Percentiles rank a stretch among this genome's conserved stretches.
These are phyloP conservation scores for Camelina laxa DNA, from an alignment of 345 rosid genomes.

Conservation along the genomic window DNA sequence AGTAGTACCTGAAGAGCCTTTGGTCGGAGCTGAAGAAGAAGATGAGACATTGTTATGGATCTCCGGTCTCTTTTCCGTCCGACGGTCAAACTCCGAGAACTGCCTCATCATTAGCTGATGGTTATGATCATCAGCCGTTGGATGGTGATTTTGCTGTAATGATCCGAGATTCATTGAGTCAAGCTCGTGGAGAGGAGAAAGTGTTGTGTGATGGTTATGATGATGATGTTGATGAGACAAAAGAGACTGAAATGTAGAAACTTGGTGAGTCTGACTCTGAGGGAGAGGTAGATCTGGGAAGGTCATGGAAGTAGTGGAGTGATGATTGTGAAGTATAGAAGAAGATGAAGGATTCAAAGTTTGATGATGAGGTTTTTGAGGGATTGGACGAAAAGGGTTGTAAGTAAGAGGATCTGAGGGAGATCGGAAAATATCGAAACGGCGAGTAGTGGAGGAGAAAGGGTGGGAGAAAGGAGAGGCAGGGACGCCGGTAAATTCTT, in stretches of 20 bases:
- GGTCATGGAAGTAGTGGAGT: slow-evolving; percentile 42
- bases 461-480: slow-evolving; percentile 74
- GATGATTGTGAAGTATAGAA: slow-evolving; percentile 31
- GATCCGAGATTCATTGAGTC: slow-evolving; percentile 30
- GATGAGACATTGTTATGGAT: slow-evolving; percentile 33
- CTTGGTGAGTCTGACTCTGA: slow-evolving; percentile 24
- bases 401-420: slow-evolving; percentile 43
- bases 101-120: slow-evolving; percentile 32
- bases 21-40: slow-evolving; percentile 47
- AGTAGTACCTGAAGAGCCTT: slow-evolving; percentile 46
- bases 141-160: slow-evolving; percentile 24
- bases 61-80: slow-evolving; percentile 52
- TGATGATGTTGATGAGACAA: slow-evolving; percentile 38
- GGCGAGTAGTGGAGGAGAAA: slow-evolving; percentile 57
- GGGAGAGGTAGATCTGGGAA: slow-evolving; percentile 46
- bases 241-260: slow-evolving; percentile 38
- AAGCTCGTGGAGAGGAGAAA: slow-evolving; percentile 30
- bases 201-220: slow-evolving; percentile 23
- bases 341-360: slow-evolving; percentile 44
- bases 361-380: slow-evolving; percentile 59
- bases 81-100: slow-evolving; percentile 55
- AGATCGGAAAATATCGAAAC: slow-evolving; percentile 68
- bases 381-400: slow-evolving; percentile 63
- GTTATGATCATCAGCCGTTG: background rate
- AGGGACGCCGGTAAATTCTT: slow-evolving; percentile 92